These are phyloP conservation scores for Larix kaempferi DNA, from an alignment of 75 land plant genomes.

Conservation along the genomic window DNA sequence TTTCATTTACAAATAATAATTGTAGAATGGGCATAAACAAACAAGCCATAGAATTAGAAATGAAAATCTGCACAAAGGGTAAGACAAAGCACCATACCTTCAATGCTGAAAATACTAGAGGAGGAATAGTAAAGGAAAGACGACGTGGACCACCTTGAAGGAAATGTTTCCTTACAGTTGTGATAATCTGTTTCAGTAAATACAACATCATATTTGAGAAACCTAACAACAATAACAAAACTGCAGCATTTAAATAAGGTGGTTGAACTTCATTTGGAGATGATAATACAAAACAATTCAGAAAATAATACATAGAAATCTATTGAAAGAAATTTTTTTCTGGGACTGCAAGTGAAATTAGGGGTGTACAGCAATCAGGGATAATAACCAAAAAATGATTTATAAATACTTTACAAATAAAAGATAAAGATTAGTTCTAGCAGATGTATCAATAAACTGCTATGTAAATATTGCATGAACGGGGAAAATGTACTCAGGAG, in stretches of 20 bases:
- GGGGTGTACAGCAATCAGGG: too few relatives aligned
- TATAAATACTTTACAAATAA: too few relatives aligned
- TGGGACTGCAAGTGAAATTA: too few relatives aligned
- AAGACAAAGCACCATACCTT: conserved; percentile 50
- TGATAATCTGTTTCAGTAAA: conserved; percentile 61
- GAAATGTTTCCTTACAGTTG: conserved; percentile 77
- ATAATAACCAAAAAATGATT: too few relatives aligned
- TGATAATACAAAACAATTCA: not conserved
- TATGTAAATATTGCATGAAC: too few relatives aligned
- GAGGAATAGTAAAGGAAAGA: conserved; percentile 82
- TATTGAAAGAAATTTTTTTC: too few relatives aligned
- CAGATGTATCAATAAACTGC: too few relatives aligned
- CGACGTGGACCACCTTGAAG: conserved; percentile 86
- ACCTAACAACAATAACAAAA: not conserved
- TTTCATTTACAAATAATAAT: conserved; percentile 6
- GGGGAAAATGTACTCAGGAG: too few relatives aligned
- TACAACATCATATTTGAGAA: conserved; percentile 2
- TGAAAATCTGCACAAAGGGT: not conserved
- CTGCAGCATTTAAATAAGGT: not conserved
- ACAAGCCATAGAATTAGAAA: not conserved
- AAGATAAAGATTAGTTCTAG: too few relatives aligned
- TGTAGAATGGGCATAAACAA: not conserved
- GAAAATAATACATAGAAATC: not conserved
- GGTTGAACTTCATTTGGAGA: not conserved
- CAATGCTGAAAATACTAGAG: conserved; percentile 84